Evolutionary conservation across 108 stramenopile species (phyloP), one percentile per base, ranked within the genome.

Genomic region (Discostella stelligeroides): DNA sequence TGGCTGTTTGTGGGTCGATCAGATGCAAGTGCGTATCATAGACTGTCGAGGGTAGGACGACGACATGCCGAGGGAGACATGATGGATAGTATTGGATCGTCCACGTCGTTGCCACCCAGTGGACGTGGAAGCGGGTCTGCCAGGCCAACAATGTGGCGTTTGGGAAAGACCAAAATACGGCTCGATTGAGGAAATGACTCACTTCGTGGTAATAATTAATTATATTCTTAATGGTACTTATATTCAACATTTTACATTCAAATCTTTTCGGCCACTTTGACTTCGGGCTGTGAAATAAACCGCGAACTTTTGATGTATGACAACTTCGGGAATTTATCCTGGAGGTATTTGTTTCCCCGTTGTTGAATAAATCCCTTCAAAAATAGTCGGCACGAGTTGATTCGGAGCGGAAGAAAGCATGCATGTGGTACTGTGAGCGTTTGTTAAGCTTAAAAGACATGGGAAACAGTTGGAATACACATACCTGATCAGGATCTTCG

Each of bases 1-100:
- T 87, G 88, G 85, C 69, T 94, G 15, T 90, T 94, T 27, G 85
- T 86, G 45, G 86, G 85, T 1, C 79, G 82, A 65, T 61, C 80
- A 7, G 70, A 82, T 54, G 82, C 88, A 1, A 78, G 85, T 27
- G 58, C 92, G 4, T 94, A 88, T 66, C 88, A 89, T 63, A 83
- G 81, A 56, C 62, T 89, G 1, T 79, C 77, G 23, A 54, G 47
- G 18, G 77, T 70, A 2, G 60, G 68, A 38, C 64, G 34, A 28
- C 57, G 34, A 20, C 60, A 66, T 60, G 25, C 57, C 4, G 76
- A 60, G 10, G 59, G 64, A 17, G 69, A 72, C n/a, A 61, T 79
- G 70, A 46, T 66, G 27, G 59, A 63, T 4, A 70, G 66, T 39
- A 60, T 79, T 9, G 50, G 48, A 14, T 30, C 18, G 8, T 54